phyloP scores from a whole-genome alignment of 495 filamentous ascomycete genomes.

The Hypoxylon cercidicola region DNA sequence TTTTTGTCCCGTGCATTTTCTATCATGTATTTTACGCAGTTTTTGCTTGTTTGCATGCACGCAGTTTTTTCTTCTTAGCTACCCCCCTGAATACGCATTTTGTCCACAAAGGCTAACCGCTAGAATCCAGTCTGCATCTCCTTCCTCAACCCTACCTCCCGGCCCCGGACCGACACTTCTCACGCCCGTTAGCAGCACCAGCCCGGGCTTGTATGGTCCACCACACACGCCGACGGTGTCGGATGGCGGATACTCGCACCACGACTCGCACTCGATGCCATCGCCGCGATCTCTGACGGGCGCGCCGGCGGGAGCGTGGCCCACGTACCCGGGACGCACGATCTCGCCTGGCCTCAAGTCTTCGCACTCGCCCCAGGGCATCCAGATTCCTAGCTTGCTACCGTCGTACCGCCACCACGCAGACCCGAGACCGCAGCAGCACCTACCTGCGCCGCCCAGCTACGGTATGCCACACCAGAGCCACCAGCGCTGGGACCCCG shows the following conservation, averaged over 20 bases:
- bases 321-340: constrained; percentile 48
- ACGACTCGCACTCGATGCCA: constrained; percentile 53
- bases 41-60: neutral
- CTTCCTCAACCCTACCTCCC: constrained; percentile 46
- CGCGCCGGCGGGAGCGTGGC: constrained; percentile 49
- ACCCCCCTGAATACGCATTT: neutral
- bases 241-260: constrained; percentile 48
- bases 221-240: constrained; percentile 54
- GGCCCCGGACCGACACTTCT: constrained; percentile 45
- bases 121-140: constrained; percentile 40
- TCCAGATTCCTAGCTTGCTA: constrained; percentile 46
- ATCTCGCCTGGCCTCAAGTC: constrained; percentile 55
- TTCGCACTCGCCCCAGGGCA: constrained; percentile 49
- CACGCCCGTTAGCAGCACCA: constrained; percentile 48
- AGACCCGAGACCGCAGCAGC: constrained; percentile 38
- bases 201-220: constrained; percentile 48
- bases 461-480: constrained; percentile 40
- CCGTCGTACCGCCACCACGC: constrained; percentile 39
- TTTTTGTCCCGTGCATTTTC: neutral
- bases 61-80: neutral
- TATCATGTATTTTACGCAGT: neutral
- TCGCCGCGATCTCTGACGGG: constrained; percentile 56
- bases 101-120: constrained; percentile 10
- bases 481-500: constrained; percentile 42
- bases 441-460: constrained; percentile 38